A percentile compares a stretch with the other conserved stretches of the same genome.
These are phyloP conservation scores for Falciphora oryzae DNA, from an alignment of 2,329 filamentous ascomycete genomes.

Conservation along the genomic window DNA sequence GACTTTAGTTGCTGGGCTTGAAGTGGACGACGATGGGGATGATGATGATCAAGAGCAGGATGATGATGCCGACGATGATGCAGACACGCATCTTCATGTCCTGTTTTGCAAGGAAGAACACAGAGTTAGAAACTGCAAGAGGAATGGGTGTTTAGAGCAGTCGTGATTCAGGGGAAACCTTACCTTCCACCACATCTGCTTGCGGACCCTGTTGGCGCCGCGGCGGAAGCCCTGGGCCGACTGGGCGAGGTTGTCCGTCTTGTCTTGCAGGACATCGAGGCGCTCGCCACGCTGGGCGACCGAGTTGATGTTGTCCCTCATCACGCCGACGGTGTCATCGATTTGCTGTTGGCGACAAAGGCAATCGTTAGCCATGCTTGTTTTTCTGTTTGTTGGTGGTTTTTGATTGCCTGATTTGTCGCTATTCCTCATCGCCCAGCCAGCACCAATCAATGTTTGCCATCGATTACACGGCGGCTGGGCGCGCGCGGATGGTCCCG, in stretches of 20 bases:
- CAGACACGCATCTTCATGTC: slow-evolving; percentile 99
- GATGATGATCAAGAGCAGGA: slow-evolving; percentile 90
- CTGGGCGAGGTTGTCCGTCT: slow-evolving; percentile 88
- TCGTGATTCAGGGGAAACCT: not conserved
- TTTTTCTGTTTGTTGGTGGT: not conserved
- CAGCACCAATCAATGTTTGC: not conserved
- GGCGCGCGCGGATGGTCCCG: too few species aligned
- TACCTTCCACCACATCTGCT: slow-evolving; percentile 97
- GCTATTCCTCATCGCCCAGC: not conserved
- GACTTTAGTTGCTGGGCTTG: not conserved
- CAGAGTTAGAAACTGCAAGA: not conserved
- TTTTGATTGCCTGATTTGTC: too few species aligned
- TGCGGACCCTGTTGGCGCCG: slow-evolving; percentile 91
- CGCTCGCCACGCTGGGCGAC: slow-evolving; percentile 88
- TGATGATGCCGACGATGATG: slow-evolving; percentile 82
- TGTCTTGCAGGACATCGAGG: slow-evolving; percentile 83
- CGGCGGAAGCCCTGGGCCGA: slow-evolving; percentile 94
- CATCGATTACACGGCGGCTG: not conserved
- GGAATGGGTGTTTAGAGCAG: too few species aligned
- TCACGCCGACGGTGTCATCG: slow-evolving; percentile 87
- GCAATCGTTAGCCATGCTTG: not conserved
- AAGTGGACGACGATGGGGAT: slow-evolving; percentile 48
- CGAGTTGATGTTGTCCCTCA: slow-evolving; percentile 97
- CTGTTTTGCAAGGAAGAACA: slow-evolving; percentile 20
- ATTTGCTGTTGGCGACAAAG: slow-evolving; percentile 68